These are phyloP conservation scores for Roridomyces roridus DNA, from an alignment of 768 basidiomycete genomes.

Conservation along the genomic window DNA sequence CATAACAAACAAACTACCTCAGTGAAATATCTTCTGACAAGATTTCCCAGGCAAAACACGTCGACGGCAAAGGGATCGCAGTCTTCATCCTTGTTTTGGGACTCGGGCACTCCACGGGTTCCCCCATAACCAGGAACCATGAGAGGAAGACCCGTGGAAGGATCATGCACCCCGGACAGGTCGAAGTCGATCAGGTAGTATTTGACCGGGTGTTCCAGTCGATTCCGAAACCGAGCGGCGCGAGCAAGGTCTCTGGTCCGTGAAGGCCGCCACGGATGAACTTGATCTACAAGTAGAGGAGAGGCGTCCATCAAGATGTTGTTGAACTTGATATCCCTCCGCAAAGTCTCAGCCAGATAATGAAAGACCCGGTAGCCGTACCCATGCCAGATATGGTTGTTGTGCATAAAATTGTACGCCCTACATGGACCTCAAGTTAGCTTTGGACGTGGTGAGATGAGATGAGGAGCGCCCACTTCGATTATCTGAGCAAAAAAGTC, in stretches of 20 bases:
- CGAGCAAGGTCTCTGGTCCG: slow-evolving; percentile 28
- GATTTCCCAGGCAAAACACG: slow-evolving; percentile 49
- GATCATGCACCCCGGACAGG: slow-evolving; percentile 34
- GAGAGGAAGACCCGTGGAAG: slow-evolving; percentile 29
- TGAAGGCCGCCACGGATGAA: slow-evolving; percentile 29
- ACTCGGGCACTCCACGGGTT: too few relatives aligned
- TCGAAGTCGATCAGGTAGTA: slow-evolving; percentile 49
- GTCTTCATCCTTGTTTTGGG: neutral
- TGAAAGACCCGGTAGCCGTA: slow-evolving; percentile 3
- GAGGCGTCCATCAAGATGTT: slow-evolving; percentile 46
- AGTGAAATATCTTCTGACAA: slow-evolving; percentile 23
- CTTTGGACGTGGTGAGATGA: too few relatives aligned
- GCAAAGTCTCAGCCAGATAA: neutral
- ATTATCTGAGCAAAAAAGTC: slow-evolving; percentile 40
- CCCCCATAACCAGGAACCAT: too few relatives aligned
- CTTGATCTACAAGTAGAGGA: slow-evolving; percentile 30
- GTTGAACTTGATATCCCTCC: slow-evolving; percentile 28
- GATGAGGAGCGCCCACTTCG: slow-evolving; percentile 30
- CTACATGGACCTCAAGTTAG: slow-evolving; percentile 10
- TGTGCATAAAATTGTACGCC: slow-evolving; percentile 39
- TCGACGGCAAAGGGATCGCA: slow-evolving; percentile 49
- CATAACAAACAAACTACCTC: too few relatives aligned
- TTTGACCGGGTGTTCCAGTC: slow-evolving; percentile 35
- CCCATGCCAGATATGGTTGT: slow-evolving; percentile 35
- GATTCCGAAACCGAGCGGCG: slow-evolving; percentile 18